phyloP scores from a whole-genome alignment of 345 rosid species.

The Camelina hispida region DNA sequence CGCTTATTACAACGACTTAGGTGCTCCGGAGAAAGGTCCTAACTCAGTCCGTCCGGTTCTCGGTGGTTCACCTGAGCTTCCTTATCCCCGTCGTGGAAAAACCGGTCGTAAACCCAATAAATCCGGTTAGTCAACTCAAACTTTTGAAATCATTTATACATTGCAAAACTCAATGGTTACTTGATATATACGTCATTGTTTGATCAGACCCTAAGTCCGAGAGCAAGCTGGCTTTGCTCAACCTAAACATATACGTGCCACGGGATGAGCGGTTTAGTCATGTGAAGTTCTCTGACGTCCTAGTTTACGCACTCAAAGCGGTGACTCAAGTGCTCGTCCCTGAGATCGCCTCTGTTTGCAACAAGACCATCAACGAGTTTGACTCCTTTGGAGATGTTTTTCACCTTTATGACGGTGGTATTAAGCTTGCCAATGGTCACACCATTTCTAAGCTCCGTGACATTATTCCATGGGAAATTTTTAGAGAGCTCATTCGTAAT shows the following conservation, averaged over 20 bases:
- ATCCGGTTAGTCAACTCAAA: constrained; percentile 52
- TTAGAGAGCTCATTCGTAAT: constrained; percentile 78
- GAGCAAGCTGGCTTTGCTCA: constrained; percentile 74
- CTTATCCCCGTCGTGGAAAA: constrained; percentile 90
- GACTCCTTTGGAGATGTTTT: constrained; percentile 74
- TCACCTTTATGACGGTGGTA: constrained; percentile 71
- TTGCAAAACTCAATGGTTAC: constrained; percentile 23
- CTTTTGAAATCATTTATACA: too few species aligned
- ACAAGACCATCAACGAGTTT: constrained; percentile 85
- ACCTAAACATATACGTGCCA: constrained; percentile 81
- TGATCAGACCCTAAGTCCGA: constrained; percentile 64
- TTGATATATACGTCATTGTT: constrained; percentile 19
- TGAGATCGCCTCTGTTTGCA: constrained; percentile 65
- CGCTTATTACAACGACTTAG: constrained; percentile 85
- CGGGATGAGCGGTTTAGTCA: constrained; percentile 85
- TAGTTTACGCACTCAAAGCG: constrained; percentile 81
- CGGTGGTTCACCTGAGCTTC: constrained; percentile 67
- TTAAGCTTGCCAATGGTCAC: constrained; percentile 49
- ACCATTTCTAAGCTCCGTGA: constrained; percentile 59
- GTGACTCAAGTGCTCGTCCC: constrained; percentile 67
- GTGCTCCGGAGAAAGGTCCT: constrained; percentile 71
- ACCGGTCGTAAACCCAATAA: constrained; percentile 77
- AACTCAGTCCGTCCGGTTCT: constrained; percentile 66
- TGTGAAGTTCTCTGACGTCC: constrained; percentile 83
- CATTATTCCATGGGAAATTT: constrained; percentile 81